Percentiles rank a stretch among this genome's conserved stretches.
Evolutionary conservation across 1,284 basidiomycete species (phyloP).

Genomic region (Fomitopsis pinicola): DNA sequence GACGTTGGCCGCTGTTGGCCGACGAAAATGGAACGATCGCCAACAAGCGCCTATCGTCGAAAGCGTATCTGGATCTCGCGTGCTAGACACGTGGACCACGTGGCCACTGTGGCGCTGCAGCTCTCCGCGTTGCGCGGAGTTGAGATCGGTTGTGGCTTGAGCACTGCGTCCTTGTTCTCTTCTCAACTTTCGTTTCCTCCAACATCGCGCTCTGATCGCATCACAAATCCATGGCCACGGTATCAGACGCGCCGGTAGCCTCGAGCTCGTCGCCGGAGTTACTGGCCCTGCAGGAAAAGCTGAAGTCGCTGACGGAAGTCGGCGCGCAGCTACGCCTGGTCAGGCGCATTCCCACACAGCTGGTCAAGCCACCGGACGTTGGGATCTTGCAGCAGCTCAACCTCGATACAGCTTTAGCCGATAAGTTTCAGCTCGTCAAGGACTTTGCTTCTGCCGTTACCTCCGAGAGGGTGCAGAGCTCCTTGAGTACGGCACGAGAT

Average conservation of each 20-base stretch:
- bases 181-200: not conserved
- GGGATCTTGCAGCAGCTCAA: conserved; percentile 3
- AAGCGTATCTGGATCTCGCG: too few species aligned
- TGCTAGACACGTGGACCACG: too few species aligned
- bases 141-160: too few species aligned
- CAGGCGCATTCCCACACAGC: conserved; percentile 38
- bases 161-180: not conserved
- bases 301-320: conserved; percentile 38
- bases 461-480: conserved; percentile 48
- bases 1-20: too few species aligned
- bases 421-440: conserved; percentile 33
- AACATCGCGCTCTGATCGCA: not conserved
- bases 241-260: not conserved
- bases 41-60: too few species aligned
- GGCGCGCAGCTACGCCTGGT: conserved; percentile 39
- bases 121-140: too few species aligned
- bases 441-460: conserved; percentile 41
- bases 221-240: not conserved
- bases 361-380: conserved; percentile 29
- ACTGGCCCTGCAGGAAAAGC: not conserved
- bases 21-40: too few species aligned
- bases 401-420: conserved; percentile 9
- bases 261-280: conserved; percentile 1
- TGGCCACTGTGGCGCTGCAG: too few species aligned
- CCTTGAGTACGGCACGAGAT: conserved; percentile 43